Evolutionary conservation across 1,284 basidiomycete species (phyloP).

Genomic region (Papiliotrema laurentii): DNA sequence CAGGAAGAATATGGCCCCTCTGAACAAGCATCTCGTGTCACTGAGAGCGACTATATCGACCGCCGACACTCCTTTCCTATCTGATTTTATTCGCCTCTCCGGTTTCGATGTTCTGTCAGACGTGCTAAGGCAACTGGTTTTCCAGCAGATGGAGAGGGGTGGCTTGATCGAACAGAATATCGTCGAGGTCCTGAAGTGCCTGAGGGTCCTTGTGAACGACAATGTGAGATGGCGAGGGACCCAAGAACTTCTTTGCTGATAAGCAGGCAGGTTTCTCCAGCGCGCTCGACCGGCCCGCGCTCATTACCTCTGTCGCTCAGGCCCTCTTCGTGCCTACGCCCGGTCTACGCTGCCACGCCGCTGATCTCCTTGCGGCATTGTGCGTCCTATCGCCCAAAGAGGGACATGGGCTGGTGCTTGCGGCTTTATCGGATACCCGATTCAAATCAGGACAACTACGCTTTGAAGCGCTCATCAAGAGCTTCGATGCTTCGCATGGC

Average conservation of each 20-base stretch:
- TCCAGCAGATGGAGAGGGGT: constrained; percentile 56
- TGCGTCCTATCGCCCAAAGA: constrained; percentile 68
- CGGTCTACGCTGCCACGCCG: constrained; percentile 66
- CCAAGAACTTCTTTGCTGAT: constrained; percentile 1
- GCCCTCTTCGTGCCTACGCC: constrained; percentile 60
- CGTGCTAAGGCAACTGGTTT: constrained; percentile 58
- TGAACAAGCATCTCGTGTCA: constrained; percentile 73
- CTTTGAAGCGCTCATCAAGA: constrained; percentile 69
- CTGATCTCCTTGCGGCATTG: constrained; percentile 77
- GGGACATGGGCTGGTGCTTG: constrained; percentile 68
- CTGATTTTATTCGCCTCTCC: constrained; percentile 63
- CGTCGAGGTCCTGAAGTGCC: constrained; percentile 69
- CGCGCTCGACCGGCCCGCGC: constrained; percentile 61
- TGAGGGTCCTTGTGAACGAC: constrained; percentile 78
- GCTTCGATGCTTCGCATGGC: constrained; percentile 51
- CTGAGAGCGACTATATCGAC: constrained; percentile 83
- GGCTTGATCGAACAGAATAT: constrained; percentile 67
- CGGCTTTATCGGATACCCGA: constrained; percentile 74
- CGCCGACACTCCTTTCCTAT: constrained; percentile 70
- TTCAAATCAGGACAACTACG: constrained; percentile 70
- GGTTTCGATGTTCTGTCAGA: constrained; percentile 64
- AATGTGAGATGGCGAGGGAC: constrained; percentile 56
- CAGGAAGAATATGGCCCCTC: constrained; percentile 54
- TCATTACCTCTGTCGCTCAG: constrained; percentile 71
- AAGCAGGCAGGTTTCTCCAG: constrained; percentile 62